Conservation (phyloP, 2,329 filamentous ascomycete species). For the Shiraia sp. region DNA sequence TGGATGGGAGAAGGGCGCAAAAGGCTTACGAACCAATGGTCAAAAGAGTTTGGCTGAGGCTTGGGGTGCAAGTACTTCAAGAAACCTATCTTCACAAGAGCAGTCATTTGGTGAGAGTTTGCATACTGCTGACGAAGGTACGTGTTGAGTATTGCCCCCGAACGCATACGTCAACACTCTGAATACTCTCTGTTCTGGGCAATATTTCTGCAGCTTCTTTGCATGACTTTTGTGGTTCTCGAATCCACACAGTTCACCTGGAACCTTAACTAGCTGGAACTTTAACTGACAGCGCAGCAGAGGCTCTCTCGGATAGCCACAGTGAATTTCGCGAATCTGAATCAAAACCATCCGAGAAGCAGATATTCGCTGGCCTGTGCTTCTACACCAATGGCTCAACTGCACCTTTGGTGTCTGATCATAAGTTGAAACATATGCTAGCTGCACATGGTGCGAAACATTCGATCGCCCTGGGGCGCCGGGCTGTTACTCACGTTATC, state of each 20-base stretch:
- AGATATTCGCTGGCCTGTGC: constrained; percentile 71
- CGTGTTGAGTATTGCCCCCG: too few species aligned
- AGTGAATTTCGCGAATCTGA: not conserved
- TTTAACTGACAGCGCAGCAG: too few species aligned
- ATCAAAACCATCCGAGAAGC: constrained; percentile 21
- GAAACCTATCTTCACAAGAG: constrained; percentile 8
- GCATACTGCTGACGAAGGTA: not conserved
- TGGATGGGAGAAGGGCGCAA: constrained; percentile 53
- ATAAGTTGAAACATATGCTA: constrained; percentile 79
- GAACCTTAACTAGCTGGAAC: too few species aligned
- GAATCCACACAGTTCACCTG: too few species aligned
- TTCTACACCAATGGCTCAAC: constrained; percentile 91
- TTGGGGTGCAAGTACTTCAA: constrained; percentile 27
- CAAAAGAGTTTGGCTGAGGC: constrained; percentile 43
- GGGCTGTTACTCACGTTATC: constrained; percentile 83
- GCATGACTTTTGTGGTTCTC: too few species aligned
- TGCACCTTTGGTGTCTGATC: constrained; percentile 78
- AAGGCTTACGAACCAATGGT: constrained; percentile 52
- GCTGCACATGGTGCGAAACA: constrained; percentile 72
- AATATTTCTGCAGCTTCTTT: too few species aligned
- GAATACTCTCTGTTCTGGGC: too few species aligned
- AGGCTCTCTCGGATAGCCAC: not conserved
- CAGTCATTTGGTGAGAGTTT: constrained; percentile 4
- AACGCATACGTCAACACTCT: too few species aligned
- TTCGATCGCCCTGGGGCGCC: constrained; percentile 71